A percentile compares a stretch with the other conserved stretches of the same genome.
phyloP scores from a whole-genome alignment of 2,329 filamentous ascomycete species.

The Colletotrichum falcatum region DNA sequence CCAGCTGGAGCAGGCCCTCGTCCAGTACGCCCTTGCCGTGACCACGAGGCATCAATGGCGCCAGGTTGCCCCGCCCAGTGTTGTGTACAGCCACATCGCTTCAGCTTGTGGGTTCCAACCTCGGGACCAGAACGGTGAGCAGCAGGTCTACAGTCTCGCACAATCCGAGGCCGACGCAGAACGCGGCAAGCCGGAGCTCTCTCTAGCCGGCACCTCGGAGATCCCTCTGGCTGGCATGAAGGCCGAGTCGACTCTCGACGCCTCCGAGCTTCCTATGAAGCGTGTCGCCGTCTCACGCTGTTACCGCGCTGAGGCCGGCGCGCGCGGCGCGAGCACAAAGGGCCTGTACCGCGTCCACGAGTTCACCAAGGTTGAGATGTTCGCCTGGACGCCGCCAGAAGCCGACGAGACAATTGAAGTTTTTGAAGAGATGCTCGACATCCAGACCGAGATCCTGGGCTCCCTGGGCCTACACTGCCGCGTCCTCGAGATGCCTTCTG shows the following conservation, averaged over 20 bases:
- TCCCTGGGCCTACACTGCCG: slow-evolving; percentile 86
- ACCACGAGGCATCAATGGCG: slow-evolving; percentile 82
- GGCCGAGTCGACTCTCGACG: slow-evolving; percentile 76
- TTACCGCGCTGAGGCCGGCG: slow-evolving; percentile 94
- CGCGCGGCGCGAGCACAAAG: slow-evolving; percentile 89
- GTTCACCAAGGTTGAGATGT: slow-evolving; percentile 98
- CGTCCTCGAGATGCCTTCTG: slow-evolving; percentile 90
- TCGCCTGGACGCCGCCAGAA: slow-evolving; percentile 84
- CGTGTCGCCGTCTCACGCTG: slow-evolving; percentile 89
- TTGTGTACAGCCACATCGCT: slow-evolving; percentile 93
- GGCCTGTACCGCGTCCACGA: slow-evolving; percentile 97
- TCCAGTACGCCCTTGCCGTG: slow-evolving; percentile 84
- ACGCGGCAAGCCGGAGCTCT: slow-evolving; percentile 74
- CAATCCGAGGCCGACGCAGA: slow-evolving; percentile 73
- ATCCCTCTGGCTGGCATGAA: slow-evolving; percentile 94
- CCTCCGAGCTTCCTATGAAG: slow-evolving; percentile 77
- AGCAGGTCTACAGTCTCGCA: slow-evolving; percentile 87
- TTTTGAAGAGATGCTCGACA: slow-evolving; percentile 87
- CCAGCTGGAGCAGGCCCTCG: slow-evolving; percentile 91
- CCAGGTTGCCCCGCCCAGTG: slow-evolving; percentile 83
- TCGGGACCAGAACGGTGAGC: slow-evolving; percentile 88
- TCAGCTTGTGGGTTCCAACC: slow-evolving; percentile 95
- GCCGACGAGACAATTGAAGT: slow-evolving; percentile 62
- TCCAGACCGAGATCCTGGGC: slow-evolving; percentile 86
- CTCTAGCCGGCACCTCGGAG: slow-evolving; percentile 90